Conservation (phyloP, 2,329 filamentous ascomycete species). For the Fusarium neocosmosporiellum region DNA sequence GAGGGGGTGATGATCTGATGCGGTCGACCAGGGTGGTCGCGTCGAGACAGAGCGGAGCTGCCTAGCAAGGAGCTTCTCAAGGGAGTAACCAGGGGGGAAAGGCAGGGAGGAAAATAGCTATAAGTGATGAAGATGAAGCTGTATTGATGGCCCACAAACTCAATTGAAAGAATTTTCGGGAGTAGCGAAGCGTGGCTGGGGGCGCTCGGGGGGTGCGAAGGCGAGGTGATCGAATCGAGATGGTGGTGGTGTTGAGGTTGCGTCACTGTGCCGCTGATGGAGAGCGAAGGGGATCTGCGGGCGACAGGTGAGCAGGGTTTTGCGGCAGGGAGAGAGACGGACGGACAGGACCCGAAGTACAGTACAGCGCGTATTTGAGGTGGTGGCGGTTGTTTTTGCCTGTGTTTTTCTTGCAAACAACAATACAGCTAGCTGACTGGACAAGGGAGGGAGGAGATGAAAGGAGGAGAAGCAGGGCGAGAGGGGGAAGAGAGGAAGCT, state of each 20-base stretch:
- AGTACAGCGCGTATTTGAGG: conserved; percentile 17
- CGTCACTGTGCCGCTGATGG: conserved; percentile 43
- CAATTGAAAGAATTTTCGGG: conserved; percentile 42
- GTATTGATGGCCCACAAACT: conserved; percentile 29
- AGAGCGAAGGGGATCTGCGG: conserved; percentile 40
- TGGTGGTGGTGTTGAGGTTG: conserved; percentile 43
- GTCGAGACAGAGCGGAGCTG: conserved; percentile 11
- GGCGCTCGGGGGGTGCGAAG: conserved; percentile 35
- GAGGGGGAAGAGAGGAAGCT: conserved; percentile 17
- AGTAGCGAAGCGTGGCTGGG: conserved; percentile 38
- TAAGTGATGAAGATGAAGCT: conserved; percentile 38
- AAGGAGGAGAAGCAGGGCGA: not conserved
- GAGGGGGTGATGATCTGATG: conserved; percentile 37
- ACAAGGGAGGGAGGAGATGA: conserved; percentile 6
- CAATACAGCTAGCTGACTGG: conserved; percentile 7
- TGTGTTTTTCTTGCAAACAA: conserved; percentile 13
- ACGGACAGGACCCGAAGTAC: conserved; percentile 1
- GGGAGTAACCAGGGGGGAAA: conserved; percentile 7
- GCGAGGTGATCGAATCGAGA: conserved; percentile 36
- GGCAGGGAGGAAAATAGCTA: conserved; percentile 20
- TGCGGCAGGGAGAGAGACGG: conserved; percentile 22
- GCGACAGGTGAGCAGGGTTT: conserved; percentile 36
- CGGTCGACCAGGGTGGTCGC: conserved; percentile 19
- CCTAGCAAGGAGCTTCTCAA: conserved; percentile 10
- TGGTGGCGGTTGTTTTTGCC: conserved; percentile 6